A percentile compares a stretch with the other conserved stretches of the same genome.
Evolutionary conservation across 2,329 filamentous ascomycete genomes (phyloP).

Genomic region (Biscogniauxia sp.): DNA sequence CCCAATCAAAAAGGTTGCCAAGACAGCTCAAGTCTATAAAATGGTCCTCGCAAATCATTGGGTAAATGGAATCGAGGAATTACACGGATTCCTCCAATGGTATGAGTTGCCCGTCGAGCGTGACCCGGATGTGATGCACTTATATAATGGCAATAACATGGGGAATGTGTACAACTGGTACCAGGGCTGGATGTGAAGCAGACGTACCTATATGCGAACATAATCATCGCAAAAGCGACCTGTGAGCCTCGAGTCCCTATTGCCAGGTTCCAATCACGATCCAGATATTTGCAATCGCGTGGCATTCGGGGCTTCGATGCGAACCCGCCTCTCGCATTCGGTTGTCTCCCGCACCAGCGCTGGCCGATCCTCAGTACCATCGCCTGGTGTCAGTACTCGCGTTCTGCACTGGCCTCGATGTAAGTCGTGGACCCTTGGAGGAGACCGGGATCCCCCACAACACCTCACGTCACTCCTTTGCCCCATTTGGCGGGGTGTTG

Average conservation of each 20-base stretch:
- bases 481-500: slow-evolving; percentile 24
- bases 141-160: neutral
- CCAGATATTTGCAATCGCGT: neutral
- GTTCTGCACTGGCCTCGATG: neutral
- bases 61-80: neutral
- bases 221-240: neutral
- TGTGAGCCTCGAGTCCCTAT: neutral
- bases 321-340: neutral
- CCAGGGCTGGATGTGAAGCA: neutral
- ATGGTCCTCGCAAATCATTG: neutral
- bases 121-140: neutral
- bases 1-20: neutral
- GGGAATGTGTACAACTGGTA: neutral
- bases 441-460: slow-evolving; percentile 1
- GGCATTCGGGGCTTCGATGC: too few relatives aligned
- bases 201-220: neutral
- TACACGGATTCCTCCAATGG: neutral
- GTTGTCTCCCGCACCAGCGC: neutral
- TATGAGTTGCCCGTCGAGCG: neutral
- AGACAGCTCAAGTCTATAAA: neutral
- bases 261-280: slow-evolving; percentile 1
- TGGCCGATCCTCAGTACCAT: neutral
- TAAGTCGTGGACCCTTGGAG: neutral
- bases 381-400: neutral
- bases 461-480: slow-evolving; percentile 14